Base-by-base conservation (phyloP, 2,329 filamentous ascomycete species). In the Fusarium acutatum region DNA sequence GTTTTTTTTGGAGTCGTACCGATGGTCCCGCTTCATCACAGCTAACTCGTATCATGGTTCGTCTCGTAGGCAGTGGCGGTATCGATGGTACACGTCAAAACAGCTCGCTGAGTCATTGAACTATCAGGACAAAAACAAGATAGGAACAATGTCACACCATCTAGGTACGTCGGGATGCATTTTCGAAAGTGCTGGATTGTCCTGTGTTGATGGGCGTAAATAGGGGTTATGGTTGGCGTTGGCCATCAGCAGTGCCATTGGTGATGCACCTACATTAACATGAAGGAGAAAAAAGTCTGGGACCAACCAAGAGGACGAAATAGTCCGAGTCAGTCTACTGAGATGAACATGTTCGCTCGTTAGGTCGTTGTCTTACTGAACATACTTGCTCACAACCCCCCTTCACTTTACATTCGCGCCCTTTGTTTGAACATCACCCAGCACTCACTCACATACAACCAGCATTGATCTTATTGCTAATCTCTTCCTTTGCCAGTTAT, bases 201-300 rank as follows among this genome's bases (percentile, higher is more conserved):
- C 30, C 28, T 44, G 32, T 26, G 47, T 41, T 59, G 43, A 47
- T 41, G 46, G n/a, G 12, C 10, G 17, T 20, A n/a, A 38, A 69
- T 65, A 70, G 67, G 67, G 67, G 60, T 20, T 41, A 14, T 10
- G 9, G 40, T 17, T 54, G 53, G 54, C 32, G 34, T 32, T 37
- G 30, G 32, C 17, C 13, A 12, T 53, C 44, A 46, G 14, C 61
- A 26, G 28, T 24, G 26, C 17, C 34, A 24, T 43, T 28, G 40
- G 47, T 30, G 44, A 57, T 30, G n/a, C 37, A 34, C 15, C n/a
- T 18, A 43, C 32, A 35, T 50, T 11, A 30, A 17, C 14, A 43
- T 34, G 11, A n/a, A 38, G 15, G 15, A 53, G n/a, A 28, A 28
- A 30, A 50, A 18, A 32, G 4, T 15, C 34, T 20, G 8, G 9